These are phyloP conservation scores for Anthostomella pinea DNA, from an alignment of 2,329 filamentous ascomycete species.

Conservation along the genomic window DNA sequence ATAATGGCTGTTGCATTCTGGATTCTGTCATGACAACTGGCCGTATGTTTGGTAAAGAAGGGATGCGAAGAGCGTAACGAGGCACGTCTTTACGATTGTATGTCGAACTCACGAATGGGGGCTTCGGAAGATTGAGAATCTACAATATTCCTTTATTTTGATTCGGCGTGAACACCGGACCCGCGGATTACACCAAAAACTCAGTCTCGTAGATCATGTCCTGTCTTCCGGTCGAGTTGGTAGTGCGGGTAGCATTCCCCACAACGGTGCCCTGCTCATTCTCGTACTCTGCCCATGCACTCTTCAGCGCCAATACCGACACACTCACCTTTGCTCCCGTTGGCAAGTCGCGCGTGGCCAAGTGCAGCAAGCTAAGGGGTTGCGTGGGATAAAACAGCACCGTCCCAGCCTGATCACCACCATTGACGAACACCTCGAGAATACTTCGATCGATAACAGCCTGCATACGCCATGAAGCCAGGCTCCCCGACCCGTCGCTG, in stretches of 20 bases:
- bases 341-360: slow-evolving; percentile 34
- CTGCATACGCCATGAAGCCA: slow-evolving; percentile 33
- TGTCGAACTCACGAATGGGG: no score
- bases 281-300: slow-evolving; percentile 33
- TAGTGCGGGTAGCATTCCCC: slow-evolving; percentile 22
- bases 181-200: slow-evolving; percentile 9
- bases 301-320: slow-evolving; percentile 36
- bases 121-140: no score
- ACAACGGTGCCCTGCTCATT: slow-evolving; percentile 23
- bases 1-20: slow-evolving; percentile 1
- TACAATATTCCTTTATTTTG: no score
- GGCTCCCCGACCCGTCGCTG: slow-evolving; percentile 1
- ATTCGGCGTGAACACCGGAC: no score
- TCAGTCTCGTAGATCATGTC: slow-evolving; percentile 19
- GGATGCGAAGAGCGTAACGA: no score
- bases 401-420: slow-evolving; percentile 48
- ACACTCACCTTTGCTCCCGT: slow-evolving; percentile 35
- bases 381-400: slow-evolving; percentile 48
- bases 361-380: slow-evolving; percentile 36
- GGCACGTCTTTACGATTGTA: no score
- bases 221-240: slow-evolving; percentile 8
- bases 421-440: slow-evolving; percentile 53
- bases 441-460: slow-evolving; percentile 53
- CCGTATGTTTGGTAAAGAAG: no score
- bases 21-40: no score